Evolutionary conservation across 331 rosid genomes (phyloP), one percentile per base, ranked within the genome.

Genomic region (Stylosanthes scabra): DNA sequence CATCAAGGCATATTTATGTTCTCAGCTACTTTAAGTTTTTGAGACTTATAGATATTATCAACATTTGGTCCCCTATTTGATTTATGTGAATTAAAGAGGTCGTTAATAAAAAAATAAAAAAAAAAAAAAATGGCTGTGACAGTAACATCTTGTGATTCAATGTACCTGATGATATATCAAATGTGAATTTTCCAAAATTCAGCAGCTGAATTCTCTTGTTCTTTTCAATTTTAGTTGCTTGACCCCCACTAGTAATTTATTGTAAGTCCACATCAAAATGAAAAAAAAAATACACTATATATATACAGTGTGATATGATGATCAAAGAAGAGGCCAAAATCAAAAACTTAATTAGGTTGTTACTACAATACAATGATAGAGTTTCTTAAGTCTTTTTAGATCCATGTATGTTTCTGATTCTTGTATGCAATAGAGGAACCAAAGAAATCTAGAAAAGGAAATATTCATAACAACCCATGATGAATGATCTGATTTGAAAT

Each of bases 221-320:
- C 57, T 31, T 31, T 31, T 31, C 37, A 31, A 31, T 31, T 31
- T 31, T 51, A 51, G 51, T 46, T 9, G 51, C n/a, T 46, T 46
- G 51, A 46, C 51, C 29, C 60, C 14, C 75, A 25, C 29, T 12
- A 57, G 13, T 71, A 1, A 39, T 57, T 42, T 42, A 31, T 28
- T 71, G 40, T 39, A 10, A 25, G 67, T 71, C 67, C 59, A 45
- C 8, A 15, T 58, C 75, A 71, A 57, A 57, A 57, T 57, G 40
- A n/a, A n/a, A n/a, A n/a, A 57, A 37, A 57, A 39, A 34, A 57
- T 31, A 31, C 37, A 31, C 37, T 31, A 31, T 31, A 5, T 3
- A 31, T 31, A 31, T 31, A n/a, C n/a, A 31, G 37, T 31, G 34
- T 27, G 39, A 25, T 0, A 6, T n/a, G n/a, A n/a, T n/a, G n/a